These are phyloP conservation scores for Phellopilus nigrolimitatus DNA, from an alignment of 1,284 basidiomycete genomes.

Conservation along the genomic window DNA sequence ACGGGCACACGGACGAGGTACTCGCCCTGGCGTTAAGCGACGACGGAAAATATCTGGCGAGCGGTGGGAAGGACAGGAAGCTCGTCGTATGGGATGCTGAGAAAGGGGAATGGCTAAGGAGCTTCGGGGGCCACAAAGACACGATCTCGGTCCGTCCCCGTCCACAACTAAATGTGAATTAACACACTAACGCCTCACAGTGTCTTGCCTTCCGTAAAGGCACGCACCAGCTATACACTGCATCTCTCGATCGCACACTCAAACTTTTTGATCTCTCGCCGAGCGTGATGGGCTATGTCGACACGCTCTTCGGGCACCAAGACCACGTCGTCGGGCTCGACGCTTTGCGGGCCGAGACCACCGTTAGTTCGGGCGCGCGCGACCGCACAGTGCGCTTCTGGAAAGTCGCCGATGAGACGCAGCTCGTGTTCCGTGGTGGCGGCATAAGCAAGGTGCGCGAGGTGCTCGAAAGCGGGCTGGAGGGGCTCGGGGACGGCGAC, in stretches of 20 bases:
- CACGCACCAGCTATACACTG: slow-evolving; percentile 82
- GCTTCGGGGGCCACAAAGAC: slow-evolving; percentile 83
- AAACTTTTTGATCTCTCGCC: slow-evolving; percentile 87
- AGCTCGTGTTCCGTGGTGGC: slow-evolving; percentile 94
- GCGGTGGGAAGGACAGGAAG: slow-evolving; percentile 79
- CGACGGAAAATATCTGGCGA: slow-evolving; percentile 83
- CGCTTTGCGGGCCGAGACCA: slow-evolving; percentile 78
- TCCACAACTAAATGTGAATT: neutral
- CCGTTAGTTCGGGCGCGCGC: slow-evolving; percentile 83
- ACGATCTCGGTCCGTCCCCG: slow-evolving; percentile 70
- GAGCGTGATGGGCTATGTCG: slow-evolving; percentile 83
- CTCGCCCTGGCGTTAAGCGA: slow-evolving; percentile 78
- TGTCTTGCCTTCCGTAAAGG: slow-evolving; percentile 78
- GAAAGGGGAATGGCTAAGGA: slow-evolving; percentile 68
- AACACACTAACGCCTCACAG: slow-evolving; percentile 33
- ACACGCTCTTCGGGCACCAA: slow-evolving; percentile 97
- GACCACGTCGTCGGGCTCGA: slow-evolving; percentile 80
- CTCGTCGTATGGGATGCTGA: slow-evolving; percentile 83
- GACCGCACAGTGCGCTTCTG: slow-evolving; percentile 93
- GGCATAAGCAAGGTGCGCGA: slow-evolving; percentile 75
- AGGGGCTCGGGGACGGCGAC: slow-evolving; percentile 48
- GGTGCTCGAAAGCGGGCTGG: slow-evolving; percentile 74
- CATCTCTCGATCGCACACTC: slow-evolving; percentile 87
- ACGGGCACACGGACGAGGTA: slow-evolving; percentile 87
- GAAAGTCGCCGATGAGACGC: slow-evolving; percentile 96